Percentiles rank a stretch among this genome's conserved stretches.
phyloP scores from a whole-genome alignment of 345 rosid species.

The Theobroma cacao region DNA sequence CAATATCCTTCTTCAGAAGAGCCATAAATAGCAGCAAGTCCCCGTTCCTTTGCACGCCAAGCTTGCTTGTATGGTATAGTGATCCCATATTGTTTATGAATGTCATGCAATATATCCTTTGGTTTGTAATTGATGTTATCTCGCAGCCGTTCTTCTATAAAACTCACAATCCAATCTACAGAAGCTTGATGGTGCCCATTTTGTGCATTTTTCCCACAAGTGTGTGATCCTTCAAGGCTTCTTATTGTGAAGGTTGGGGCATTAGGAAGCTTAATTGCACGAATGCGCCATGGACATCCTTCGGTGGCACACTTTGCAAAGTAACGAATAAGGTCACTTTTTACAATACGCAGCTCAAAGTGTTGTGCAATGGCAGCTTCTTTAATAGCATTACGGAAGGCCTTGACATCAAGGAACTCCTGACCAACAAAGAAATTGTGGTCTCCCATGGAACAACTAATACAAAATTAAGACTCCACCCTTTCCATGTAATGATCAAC shows the following conservation, averaged over 20 bases:
- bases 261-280: conserved; percentile 50
- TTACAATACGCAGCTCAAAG: conserved; percentile 53
- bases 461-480: conserved; percentile 15
- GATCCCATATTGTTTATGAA: conserved; percentile 49
- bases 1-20: conserved; percentile 63
- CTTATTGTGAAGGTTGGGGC: conserved; percentile 47
- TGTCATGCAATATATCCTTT: conserved; percentile 53
- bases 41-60: conserved; percentile 62
- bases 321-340: conserved; percentile 49
- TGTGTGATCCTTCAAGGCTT: conserved; percentile 50
- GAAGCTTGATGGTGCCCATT: conserved; percentile 63
- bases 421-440: conserved; percentile 43
- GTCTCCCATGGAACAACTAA: conserved; percentile 33
- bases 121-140: conserved; percentile 54
- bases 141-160: conserved; percentile 44
- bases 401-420: conserved; percentile 59
- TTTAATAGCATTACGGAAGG: conserved; percentile 50
- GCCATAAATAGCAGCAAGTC: conserved; percentile 61
- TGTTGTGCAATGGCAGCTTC: conserved; percentile 60
- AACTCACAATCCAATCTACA: conserved; percentile 60
- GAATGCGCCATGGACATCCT: conserved; percentile 60
- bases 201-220: conserved; percentile 50
- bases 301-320: conserved; percentile 59
- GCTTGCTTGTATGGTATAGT: conserved; percentile 60
- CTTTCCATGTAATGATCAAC: conserved; percentile 4